These are phyloP conservation scores for Zostera marina DNA, from an alignment of 116 monocot species.

Conservation along the genomic window DNA sequence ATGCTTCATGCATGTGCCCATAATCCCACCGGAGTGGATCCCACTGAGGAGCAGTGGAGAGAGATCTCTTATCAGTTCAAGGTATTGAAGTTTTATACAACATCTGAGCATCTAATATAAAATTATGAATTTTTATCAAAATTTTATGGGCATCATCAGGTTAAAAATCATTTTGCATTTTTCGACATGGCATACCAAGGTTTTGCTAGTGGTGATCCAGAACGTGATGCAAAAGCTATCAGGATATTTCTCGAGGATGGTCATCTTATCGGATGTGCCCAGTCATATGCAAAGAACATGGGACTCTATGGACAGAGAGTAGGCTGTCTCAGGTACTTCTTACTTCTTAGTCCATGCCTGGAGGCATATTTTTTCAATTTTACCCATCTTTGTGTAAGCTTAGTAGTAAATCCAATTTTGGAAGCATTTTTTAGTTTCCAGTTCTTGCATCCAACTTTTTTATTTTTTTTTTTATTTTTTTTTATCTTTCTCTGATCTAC, in stretches of 20 bases:
- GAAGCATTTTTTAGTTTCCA: not conserved
- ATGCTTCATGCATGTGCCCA: constrained; percentile 99
- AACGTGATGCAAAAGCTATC: constrained; percentile 92
- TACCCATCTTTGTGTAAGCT: not conserved
- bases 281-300: constrained; percentile 99
- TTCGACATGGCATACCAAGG: constrained; percentile 99
- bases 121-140: not conserved
- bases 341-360: not conserved
- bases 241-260: constrained; percentile 96
- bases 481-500: not conserved
- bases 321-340: constrained; percentile 80
- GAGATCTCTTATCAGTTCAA: constrained; percentile 94
- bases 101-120: not conserved
- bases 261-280: constrained; percentile 92
- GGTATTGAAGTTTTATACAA: constrained; percentile 20
- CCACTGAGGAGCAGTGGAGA: constrained; percentile 93
- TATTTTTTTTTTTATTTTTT: not conserved
- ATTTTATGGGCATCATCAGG: constrained; percentile 16
- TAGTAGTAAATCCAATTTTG: not conserved
- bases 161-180: constrained; percentile 96
- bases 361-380: too few relatives aligned
- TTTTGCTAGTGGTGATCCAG: constrained; percentile 93
- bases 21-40: constrained; percentile 98
- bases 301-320: constrained; percentile 95
- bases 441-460: not conserved